Evolutionary conservation across 345 rosid genomes (phyloP), one percentile per base, ranked within the genome.

Genomic region (Lepidium didymum): DNA sequence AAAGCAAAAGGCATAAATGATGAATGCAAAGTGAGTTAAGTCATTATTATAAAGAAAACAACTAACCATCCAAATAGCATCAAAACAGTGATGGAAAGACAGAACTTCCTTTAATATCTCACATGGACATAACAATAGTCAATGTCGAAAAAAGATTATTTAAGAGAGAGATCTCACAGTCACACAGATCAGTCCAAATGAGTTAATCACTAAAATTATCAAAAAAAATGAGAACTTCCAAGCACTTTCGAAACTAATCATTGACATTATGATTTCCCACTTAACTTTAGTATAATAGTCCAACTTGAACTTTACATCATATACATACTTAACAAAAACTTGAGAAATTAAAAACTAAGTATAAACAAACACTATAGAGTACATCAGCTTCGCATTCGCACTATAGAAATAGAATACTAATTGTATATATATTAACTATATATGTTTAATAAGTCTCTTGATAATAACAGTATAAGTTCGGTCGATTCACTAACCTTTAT

Each of bases 241-340:
- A 74, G 69, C 73, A 74, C 74, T 74, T 74, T 74, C 78, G 52
- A 62, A 68, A 55, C 64, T 61, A 74, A 74, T 74, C 69, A 74
- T 74, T 68, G 67, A 66, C 64, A 74, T 52, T 52, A 67, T 67
- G 52, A 52, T 67, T 66, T 60, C 68, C 68, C 53, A 56, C 71
- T 72, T 31, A 31, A 18, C 10, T 33, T 63, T 9, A 53, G 46
- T 38, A 18, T 38, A 46, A 40, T 62, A 46, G n/a, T 68, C 54
- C 74, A 55, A 53, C 15, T 54, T 62, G 45, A 4, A 7, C 69
- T 75, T 49, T 67, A 67, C 62, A 43, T 27, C 31, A 27, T 31
- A 3, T 18, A 43, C 9, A 31, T 38, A 7, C 14, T 25, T 59
- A 15, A n/a, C 9, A 35, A 73, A 47, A 2, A 2, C 5, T 13